These are phyloP conservation scores for Aureobasidium sp. DNA, from an alignment of 2,329 filamentous ascomycete species.

Conservation along the genomic window DNA sequence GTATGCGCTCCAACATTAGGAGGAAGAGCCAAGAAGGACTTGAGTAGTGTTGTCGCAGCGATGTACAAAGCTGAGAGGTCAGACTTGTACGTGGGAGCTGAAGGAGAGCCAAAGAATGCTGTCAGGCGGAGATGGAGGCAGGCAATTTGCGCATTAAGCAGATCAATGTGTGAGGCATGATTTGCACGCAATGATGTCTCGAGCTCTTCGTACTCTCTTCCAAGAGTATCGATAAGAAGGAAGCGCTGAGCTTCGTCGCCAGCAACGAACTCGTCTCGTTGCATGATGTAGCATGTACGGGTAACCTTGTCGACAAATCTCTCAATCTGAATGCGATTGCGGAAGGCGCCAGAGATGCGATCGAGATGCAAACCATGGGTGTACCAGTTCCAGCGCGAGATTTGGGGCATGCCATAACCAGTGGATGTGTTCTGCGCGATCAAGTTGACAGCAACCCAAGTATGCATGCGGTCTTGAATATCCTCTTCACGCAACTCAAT, in stretches of 20 bases:
- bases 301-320: conserved; percentile 70
- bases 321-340: conserved; percentile 61
- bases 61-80: conserved; percentile 70
- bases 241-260: conserved; percentile 28
- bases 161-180: conserved; percentile 28
- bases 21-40: conserved; percentile 55
- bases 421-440: conserved; percentile 74
- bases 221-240: conserved; percentile 28
- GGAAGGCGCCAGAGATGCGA: conserved; percentile 51
- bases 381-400: conserved; percentile 45
- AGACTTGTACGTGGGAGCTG: conserved; percentile 60
- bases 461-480: conserved; percentile 66
- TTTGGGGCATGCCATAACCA: conserved; percentile 69
- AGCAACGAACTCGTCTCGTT: conserved; percentile 57
- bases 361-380: conserved; percentile 66
- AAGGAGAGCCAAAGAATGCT: conserved; percentile 72
- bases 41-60: conserved; percentile 60
- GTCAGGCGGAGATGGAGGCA: conserved; percentile 67
- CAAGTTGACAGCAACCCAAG: conserved; percentile 80
- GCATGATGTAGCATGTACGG: conserved; percentile 71
- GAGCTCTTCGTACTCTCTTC: conserved; percentile 28
- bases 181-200: conserved; percentile 25
- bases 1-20: conserved; percentile 28
- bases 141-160: conserved; percentile 62
- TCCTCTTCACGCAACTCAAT: conserved; percentile 67